Percentiles rank a stretch among this genome's conserved stretches.
These are phyloP conservation scores for Chaetomium sp. DNA, from an alignment of 2,329 filamentous ascomycete genomes.

Conservation along the genomic window DNA sequence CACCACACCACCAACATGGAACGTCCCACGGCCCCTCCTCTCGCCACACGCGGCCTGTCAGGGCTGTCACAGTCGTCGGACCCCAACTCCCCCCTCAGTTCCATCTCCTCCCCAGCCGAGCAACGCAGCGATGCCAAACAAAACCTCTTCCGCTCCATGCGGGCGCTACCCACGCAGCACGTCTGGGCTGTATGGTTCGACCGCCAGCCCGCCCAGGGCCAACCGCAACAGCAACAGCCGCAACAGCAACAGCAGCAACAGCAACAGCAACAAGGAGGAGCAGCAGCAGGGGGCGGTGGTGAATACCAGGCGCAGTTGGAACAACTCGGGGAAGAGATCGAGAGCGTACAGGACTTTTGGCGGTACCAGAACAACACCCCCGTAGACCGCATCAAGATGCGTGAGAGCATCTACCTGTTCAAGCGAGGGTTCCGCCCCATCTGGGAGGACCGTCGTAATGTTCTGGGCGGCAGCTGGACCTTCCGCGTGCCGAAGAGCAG, in stretches of 20 bases:
- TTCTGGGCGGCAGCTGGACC: conserved; percentile 82
- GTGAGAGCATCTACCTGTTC: conserved; percentile 73
- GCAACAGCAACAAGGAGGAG: conserved; percentile 22
- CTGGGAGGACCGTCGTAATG: conserved; percentile 83
- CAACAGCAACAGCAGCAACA: conserved; percentile 10
- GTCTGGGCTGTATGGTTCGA: conserved; percentile 72
- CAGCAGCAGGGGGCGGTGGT: conserved; percentile 20
- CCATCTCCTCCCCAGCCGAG: conserved; percentile 61
- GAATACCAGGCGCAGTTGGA: conserved; percentile 52
- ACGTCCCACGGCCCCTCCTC: conserved; percentile 43
- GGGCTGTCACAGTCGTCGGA: conserved; percentile 53
- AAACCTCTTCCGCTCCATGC: conserved; percentile 70
- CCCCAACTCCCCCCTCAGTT: conserved; percentile 44
- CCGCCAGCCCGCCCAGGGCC: conserved; percentile 45
- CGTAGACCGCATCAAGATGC: conserved; percentile 67
- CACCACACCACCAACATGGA: conserved; percentile 37
- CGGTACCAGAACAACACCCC: conserved; percentile 76
- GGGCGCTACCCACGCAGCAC: conserved; percentile 69
- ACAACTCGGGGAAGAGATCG: conserved; percentile 59
- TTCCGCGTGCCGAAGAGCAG: conserved; percentile 78
- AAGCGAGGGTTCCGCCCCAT: conserved; percentile 69
- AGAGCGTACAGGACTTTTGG: conserved; percentile 81
- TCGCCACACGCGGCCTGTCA: conserved; percentile 59
- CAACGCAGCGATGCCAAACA: conserved; percentile 74
- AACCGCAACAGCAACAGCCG: conserved; percentile 17